Base-by-base conservation (phyloP, 805 yeast genomes). In the Kazachstania viticola region DNA sequence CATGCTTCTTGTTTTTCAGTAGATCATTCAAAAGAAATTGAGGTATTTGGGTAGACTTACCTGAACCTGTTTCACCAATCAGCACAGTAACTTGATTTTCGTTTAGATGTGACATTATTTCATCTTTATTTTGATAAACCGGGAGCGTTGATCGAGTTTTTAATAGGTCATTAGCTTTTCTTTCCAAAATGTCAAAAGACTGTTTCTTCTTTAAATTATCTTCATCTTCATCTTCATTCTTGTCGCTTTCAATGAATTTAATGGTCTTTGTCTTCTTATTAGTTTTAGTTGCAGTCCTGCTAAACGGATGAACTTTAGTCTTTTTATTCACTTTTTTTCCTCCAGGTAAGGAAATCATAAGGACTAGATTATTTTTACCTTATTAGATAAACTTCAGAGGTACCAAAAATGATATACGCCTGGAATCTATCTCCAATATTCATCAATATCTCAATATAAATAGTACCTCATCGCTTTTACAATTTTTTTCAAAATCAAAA, bases 61-160 rank as follows among this genome's bases (percentile, higher is more conserved):
- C 97, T 6, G 95, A 83, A 58, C 98, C 98, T 0, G 98, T 88
- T 51, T 88, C 97, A 58, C 97, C 97, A 50, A 91, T 80, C 14
- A 88, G 65, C 1, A 88, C 73, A 0, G 87, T 74, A 4, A 85
- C 93, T 39, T 69, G 75, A 45, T 77, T 70, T 9, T 58, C 38
- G 3, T 58, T 35, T 2, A 88, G 49, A 39, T 73, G 70, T 8
- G 66, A 58, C 38, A 80, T 50, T 13, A 88, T 68, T 32, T 72
- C 67, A 27, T 71, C 75, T 44, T 73, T 73, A 39, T 81, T 82
- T 42, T 70, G 74, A 55, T 67, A 84, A 17, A 87, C 82, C 0
- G 96, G 96, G 27, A 87, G 64, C 0, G 67, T 61, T 41, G 69
- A 52, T 37, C 95, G 61, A 1, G 67, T 54, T 26, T 64, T 58